These are phyloP conservation scores for Hordeum marinum DNA, from an alignment of 176 grass and related monocot genomes.

Conservation along the genomic window DNA sequence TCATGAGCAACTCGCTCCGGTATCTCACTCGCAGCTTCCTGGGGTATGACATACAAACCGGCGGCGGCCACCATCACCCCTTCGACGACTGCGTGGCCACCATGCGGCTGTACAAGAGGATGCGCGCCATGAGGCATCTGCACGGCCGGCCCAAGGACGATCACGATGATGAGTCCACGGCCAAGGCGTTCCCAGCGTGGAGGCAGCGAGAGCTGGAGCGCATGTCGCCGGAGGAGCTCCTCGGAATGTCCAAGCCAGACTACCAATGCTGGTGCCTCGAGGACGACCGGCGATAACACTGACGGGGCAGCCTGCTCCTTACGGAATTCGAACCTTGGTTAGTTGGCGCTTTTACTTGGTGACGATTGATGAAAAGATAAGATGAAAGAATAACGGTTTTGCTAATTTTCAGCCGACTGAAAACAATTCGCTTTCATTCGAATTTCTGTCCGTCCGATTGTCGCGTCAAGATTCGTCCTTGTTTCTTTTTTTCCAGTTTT, in stretches of 20 bases:
- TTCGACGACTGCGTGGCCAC: constrained; percentile 62
- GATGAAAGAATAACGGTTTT: no score
- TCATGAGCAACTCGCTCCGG: constrained; percentile 64
- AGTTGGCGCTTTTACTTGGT: no score
- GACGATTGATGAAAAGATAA: no score
- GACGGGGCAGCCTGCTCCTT: no score
- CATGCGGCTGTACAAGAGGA: constrained; percentile 56
- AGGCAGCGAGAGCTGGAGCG: constrained; percentile 50
- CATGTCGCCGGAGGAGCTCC: constrained; percentile 56
- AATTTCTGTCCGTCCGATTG: no score
- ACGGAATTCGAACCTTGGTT: no score
- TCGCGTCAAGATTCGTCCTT: no score
- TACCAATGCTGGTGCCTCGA: constrained; percentile 85
- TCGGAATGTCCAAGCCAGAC: constrained; percentile 39
- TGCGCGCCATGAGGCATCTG: constrained; percentile 32
- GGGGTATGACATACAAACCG: constrained; percentile 44
- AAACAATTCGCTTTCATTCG: no score
- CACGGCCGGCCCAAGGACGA: neutral
- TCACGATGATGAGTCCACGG: neutral
- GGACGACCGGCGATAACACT: neutral
- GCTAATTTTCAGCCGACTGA: no score
- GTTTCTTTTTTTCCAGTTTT: no score
- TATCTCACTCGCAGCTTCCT: constrained; percentile 66
- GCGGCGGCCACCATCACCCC: constrained; percentile 32
- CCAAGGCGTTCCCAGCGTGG: constrained; percentile 36